Conservation (phyloP, 2,329 filamentous ascomycete genomes). For the Fusarium napiforme region DNA sequence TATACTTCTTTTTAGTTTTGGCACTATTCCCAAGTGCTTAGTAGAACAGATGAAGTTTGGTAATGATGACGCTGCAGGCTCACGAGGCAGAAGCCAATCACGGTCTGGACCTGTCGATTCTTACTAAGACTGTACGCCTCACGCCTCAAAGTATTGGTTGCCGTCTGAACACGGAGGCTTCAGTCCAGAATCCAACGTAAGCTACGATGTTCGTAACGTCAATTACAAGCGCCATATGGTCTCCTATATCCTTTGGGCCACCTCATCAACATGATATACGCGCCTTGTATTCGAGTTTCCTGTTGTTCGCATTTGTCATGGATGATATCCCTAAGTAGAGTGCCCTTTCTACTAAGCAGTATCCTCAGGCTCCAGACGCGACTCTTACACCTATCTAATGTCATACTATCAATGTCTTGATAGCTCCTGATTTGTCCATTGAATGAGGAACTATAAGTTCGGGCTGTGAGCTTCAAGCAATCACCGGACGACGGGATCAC, state of each 20-base stretch:
- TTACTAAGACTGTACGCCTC: background rate
- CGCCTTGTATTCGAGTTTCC: rapidly evolving
- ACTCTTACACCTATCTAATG: background rate
- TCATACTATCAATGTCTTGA: no score
- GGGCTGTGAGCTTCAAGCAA: background rate
- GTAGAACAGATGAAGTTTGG: background rate
- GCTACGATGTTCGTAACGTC: rapidly evolving
- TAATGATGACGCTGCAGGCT: conserved; percentile 17
- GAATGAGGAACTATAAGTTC: background rate
- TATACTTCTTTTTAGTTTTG: background rate
- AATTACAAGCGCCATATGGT: rapidly evolving
- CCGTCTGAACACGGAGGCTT: background rate
- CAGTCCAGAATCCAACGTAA: background rate
- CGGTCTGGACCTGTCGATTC: background rate
- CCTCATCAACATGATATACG: no score
- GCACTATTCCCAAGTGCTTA: background rate
- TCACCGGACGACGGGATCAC: rapidly evolving
- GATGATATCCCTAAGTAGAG: rapidly evolving
- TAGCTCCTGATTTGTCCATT: background rate
- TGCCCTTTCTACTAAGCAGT: rapidly evolving
- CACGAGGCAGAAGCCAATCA: background rate
- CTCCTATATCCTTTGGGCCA: background rate
- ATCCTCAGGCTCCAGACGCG: rapidly evolving
- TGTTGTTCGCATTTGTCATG: rapidly evolving
- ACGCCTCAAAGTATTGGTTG: background rate